Base-by-base conservation (phyloP, 768 basidiomycete genomes). In the Neoboletus subvelutipes region DNA sequence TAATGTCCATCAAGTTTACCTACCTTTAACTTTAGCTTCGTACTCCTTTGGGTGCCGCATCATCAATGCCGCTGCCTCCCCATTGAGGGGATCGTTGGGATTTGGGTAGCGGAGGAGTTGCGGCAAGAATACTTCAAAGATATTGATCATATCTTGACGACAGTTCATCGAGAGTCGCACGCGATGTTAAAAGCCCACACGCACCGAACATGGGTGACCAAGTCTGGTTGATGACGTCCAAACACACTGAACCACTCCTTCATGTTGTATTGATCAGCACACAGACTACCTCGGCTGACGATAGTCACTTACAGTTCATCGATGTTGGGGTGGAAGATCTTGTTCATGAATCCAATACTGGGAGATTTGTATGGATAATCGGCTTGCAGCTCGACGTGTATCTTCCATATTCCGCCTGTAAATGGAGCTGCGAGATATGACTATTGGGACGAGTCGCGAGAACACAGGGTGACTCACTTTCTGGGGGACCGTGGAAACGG, bases 181-280 rank as follows among this genome's bases (percentile, higher is more conserved):
- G 12, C n/a, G 45, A 56, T n/a, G 4, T 36, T 26, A 5, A 51
- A 31, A 45, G 45, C 13, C 34, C 46, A 49, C 48, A 78, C 88
- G 70, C 70, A 95, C 94, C 94, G 71, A 97, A 99, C 97, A 99
- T 98, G 2, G 97, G 97, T 41, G 97, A 98, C 97, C 97, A 99
- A 17, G 96, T 97, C 77, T 98, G 95, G 71, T 98, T 98, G 73
- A 98, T 98, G 41, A 98, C 97, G 73, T 98, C 97, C 61, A 99
- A 78, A 73, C 97, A 99, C 51, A 99, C 96, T 6, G 95, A 98
- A 42, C 96, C 96, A 69, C 94, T 97, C 68, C 94, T 96, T 71
- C 31, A 58, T 28, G 36, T 39, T 40, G 51, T 42, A 50, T 45
- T 28, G 33, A 45, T 59, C 28, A 62, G 54, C 58, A 60, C 52